These are phyloP conservation scores for Decorospora gaudefroyi DNA, from an alignment of 2,329 filamentous ascomycete genomes.

Conservation along the genomic window DNA sequence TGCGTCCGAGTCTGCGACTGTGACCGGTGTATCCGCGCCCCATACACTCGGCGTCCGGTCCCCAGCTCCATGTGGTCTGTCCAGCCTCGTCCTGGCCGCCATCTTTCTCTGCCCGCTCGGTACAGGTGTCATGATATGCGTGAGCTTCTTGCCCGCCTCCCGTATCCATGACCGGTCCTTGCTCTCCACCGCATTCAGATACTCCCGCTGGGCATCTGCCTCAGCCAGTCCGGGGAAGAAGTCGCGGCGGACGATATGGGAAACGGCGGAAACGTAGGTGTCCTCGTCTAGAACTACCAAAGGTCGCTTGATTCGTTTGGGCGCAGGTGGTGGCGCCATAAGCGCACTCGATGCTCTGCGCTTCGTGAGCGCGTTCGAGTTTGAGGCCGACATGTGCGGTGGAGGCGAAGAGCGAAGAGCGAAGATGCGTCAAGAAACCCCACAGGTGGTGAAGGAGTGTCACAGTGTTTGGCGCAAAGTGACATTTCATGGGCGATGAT, in stretches of 20 bases:
- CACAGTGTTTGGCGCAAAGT: constrained; percentile 26
- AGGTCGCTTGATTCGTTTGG: constrained; percentile 90
- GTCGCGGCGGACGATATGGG: constrained; percentile 92
- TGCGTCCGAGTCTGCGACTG: constrained; percentile 52
- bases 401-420: too few relatives aligned
- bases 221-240: constrained; percentile 94
- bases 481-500: constrained; percentile 12
- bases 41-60: constrained; percentile 67
- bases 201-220: constrained; percentile 85
- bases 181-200: constrained; percentile 86
- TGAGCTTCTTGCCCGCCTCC: constrained; percentile 67
- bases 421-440: too few relatives aligned
- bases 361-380: constrained; percentile 68
- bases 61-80: constrained; percentile 25
- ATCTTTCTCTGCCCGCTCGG: constrained; percentile 52
- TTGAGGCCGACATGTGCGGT: constrained; percentile 33
- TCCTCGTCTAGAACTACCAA: constrained; percentile 90
- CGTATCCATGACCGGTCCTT: constrained; percentile 84
- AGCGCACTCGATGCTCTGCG: constrained; percentile 67
- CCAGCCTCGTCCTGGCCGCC: constrained; percentile 35
- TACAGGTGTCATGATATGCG: constrained; percentile 80
- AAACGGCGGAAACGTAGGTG: constrained; percentile 85
- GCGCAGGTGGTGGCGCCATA: constrained; percentile 84
- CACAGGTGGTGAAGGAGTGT: constrained; percentile 3
- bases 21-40: constrained; percentile 71